These are phyloP conservation scores for Inga oerstediana DNA, from an alignment of 306 rosid genomes.

Conservation along the genomic window DNA sequence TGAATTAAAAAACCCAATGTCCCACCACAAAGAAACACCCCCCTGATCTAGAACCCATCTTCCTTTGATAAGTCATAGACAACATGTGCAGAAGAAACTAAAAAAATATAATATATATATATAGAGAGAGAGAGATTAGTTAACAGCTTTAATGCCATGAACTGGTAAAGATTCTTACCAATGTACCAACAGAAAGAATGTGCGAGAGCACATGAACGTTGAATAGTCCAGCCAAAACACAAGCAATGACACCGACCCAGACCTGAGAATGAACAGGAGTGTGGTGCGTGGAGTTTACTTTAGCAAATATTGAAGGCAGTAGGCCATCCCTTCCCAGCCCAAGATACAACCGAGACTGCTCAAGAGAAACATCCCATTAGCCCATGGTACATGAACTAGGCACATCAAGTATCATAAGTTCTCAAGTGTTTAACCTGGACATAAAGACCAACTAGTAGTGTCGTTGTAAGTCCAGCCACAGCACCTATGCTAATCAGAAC, in stretches of 20 bases:
- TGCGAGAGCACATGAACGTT: slow-evolving; percentile 82
- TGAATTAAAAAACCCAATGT: too few species aligned
- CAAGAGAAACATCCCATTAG: slow-evolving; percentile 43
- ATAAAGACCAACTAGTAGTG: slow-evolving; percentile 93
- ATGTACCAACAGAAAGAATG: slow-evolving; percentile 92
- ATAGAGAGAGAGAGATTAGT: not conserved
- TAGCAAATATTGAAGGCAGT: slow-evolving; percentile 80
- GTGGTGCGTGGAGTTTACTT: slow-evolving; percentile 66
- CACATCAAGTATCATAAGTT: slow-evolving; percentile 34
- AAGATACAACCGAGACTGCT: slow-evolving; percentile 94
- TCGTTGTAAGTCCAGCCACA: slow-evolving; percentile 95
- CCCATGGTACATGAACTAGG: slow-evolving; percentile 32
- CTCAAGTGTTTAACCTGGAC: slow-evolving; percentile 76
- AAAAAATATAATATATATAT: too few species aligned
- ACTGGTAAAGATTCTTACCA: slow-evolving; percentile 62
- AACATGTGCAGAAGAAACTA: too few species aligned
- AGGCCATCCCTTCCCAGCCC: slow-evolving; percentile 98
- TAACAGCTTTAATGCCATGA: slow-evolving; percentile 19
- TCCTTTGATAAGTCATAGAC: too few species aligned
- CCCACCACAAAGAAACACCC: too few species aligned
- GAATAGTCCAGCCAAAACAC: slow-evolving; percentile 77
- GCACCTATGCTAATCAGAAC: slow-evolving; percentile 89
- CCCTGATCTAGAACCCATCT: too few species aligned
- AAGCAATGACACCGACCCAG: slow-evolving; percentile 92
- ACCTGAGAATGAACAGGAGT: slow-evolving; percentile 92